These are phyloP conservation scores for Barnettozyma pratensis DNA, from an alignment of 805 yeast species.

Conservation along the genomic window DNA sequence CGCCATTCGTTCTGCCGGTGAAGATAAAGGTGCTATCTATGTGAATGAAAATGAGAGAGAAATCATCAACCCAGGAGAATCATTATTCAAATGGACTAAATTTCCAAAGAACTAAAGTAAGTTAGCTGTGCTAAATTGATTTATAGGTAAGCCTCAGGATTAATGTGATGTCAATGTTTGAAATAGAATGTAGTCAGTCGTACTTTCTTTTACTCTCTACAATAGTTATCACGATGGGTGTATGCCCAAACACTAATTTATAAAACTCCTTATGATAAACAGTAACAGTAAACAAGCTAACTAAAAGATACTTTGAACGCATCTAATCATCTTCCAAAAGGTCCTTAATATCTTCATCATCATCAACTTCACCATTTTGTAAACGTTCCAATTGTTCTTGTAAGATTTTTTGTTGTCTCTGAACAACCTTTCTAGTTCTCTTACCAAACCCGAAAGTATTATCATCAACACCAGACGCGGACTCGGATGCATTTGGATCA, in stretches of 20 bases:
- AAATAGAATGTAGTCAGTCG: too few relatives aligned
- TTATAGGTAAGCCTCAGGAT: too few relatives aligned
- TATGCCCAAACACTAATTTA: too few relatives aligned
- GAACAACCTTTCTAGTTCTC: conserved; percentile 56
- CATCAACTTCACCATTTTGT: conserved; percentile 40
- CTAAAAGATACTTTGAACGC: background rate
- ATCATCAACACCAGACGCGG: conserved; percentile 33
- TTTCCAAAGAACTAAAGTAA: conserved; percentile 5
- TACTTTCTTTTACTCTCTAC: too few relatives aligned
- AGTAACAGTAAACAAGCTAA: too few relatives aligned
- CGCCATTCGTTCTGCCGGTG: conserved; percentile 32
- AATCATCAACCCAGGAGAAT: conserved; percentile 40
- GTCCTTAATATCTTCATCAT: conserved; percentile 68
- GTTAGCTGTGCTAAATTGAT: too few relatives aligned
- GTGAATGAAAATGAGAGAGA: conserved; percentile 31
- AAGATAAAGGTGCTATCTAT: conserved; percentile 34
- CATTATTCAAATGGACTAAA: conserved; percentile 39
- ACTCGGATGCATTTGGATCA: conserved; percentile 32
- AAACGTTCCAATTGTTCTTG: conserved; percentile 44
- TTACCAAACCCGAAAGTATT: conserved; percentile 76
- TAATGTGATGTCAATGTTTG: too few relatives aligned
- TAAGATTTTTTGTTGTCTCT: conserved; percentile 48
- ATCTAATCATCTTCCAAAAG: conserved; percentile 45
- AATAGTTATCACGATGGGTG: too few relatives aligned
- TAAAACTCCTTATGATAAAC: too few relatives aligned